phyloP scores from a whole-genome alignment of 106 monocot species.

The Allium fistulosum region DNA sequence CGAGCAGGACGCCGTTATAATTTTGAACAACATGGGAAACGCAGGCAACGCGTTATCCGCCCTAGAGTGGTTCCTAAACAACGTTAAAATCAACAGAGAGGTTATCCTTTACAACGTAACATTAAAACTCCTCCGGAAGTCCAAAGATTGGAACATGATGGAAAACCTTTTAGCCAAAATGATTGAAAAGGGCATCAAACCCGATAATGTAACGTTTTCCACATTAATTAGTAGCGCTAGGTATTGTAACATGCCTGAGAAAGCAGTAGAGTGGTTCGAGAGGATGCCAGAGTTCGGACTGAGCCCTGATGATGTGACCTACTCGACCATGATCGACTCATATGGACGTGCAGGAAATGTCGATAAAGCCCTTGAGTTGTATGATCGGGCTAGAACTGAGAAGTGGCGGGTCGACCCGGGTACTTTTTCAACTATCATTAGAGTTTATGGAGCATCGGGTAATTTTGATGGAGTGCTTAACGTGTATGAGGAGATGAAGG shows the following conservation, averaged over 20 bases:
- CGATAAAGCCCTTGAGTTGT: slow-evolving; percentile 54
- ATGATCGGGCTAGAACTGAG: slow-evolving; percentile 52
- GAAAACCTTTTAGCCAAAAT: slow-evolving; percentile 45
- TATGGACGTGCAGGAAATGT: slow-evolving; percentile 61
- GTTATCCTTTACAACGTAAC: slow-evolving; percentile 75
- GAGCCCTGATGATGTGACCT: slow-evolving; percentile 57
- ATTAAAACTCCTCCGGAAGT: slow-evolving; percentile 52
- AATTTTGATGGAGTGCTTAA: slow-evolving; percentile 83
- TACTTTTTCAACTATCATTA: slow-evolving; percentile 55
- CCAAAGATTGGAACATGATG: slow-evolving; percentile 24
- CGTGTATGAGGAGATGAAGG: slow-evolving; percentile 89
- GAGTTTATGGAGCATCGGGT: slow-evolving; percentile 40
- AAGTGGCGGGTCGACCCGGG: slow-evolving; percentile 55
- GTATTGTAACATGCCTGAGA: slow-evolving; percentile 40
- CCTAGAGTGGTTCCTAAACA: slow-evolving; percentile 54
- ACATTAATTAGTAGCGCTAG: slow-evolving; percentile 71
- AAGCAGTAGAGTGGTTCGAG: slow-evolving; percentile 84
- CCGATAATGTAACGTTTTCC: slow-evolving; percentile 73
- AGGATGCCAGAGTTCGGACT: slow-evolving; percentile 60
- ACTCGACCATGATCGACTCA: slow-evolving; percentile 69
- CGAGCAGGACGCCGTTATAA: slow-evolving; percentile 65
- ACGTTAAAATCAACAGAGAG: slow-evolving; percentile 26
- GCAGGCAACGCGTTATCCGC: slow-evolving; percentile 30
- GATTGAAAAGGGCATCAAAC: slow-evolving; percentile 33
- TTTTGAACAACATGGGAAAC: slow-evolving; percentile 55